A percentile compares a stretch with the other conserved stretches of the same genome.
phyloP scores from a whole-genome alignment of 1,139 yeast species.

The Suhomyces ambrosiae region DNA sequence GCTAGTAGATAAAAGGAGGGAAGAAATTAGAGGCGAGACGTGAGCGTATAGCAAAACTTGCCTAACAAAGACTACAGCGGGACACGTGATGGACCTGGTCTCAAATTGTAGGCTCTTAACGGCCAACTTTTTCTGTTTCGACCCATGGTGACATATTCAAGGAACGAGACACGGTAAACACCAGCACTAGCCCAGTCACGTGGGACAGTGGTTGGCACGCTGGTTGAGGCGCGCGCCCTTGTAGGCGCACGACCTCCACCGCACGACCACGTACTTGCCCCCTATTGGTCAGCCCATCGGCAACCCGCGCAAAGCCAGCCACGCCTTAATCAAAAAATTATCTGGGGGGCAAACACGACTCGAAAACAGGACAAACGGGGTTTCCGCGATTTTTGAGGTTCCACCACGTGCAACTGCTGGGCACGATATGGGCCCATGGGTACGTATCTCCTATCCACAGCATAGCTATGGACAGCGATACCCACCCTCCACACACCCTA shows the following conservation, averaged over 20 bases:
- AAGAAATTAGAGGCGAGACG: too few relatives aligned
- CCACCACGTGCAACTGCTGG: constrained; percentile 12
- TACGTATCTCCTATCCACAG: too few relatives aligned
- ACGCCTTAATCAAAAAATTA: constrained; percentile 6
- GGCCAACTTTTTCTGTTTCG: neutral
- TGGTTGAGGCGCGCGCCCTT: neutral
- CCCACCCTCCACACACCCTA: neutral
- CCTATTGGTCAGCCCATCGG: constrained; percentile 6
- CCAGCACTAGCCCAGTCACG: constrained; percentile 6
- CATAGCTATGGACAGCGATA: too few relatives aligned
- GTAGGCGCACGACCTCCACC: constrained; percentile 7
- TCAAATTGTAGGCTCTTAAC: too few relatives aligned
- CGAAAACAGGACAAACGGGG: constrained; percentile 22
- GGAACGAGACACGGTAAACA: constrained; percentile 11
- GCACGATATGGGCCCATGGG: too few relatives aligned
- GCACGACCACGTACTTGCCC: constrained; percentile 6
- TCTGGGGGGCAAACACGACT: constrained; percentile 9
- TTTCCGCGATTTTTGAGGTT: constrained; percentile 19
- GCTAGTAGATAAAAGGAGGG: too few relatives aligned
- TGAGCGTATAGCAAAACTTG: too few relatives aligned
- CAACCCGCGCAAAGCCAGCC: constrained; percentile 8
- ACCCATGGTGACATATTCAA: constrained; percentile 2
- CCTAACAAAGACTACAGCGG: constrained; percentile 4
- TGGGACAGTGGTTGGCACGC: neutral
- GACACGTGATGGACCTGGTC: too few relatives aligned